Evolutionary conservation across 139 green algal species (phyloP).

Genomic region (Astrephomene gubernaculifera): DNA sequence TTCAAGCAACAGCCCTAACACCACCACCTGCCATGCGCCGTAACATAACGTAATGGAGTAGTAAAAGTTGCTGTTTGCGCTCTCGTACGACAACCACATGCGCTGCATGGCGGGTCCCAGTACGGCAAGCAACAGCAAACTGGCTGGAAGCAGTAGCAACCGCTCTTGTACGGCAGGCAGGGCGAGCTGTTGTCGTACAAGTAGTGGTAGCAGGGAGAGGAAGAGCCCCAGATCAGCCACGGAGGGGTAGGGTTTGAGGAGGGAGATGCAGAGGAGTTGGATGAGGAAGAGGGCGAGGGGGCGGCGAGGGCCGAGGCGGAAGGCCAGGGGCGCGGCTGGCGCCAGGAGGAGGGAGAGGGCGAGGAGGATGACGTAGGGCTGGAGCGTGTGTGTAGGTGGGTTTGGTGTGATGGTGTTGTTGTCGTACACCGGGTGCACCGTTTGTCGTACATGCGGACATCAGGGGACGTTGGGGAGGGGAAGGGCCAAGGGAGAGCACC

Average conservation of each 20-base stretch:
- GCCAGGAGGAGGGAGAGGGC: slow-evolving; percentile 60
- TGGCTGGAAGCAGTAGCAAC: slow-evolving; percentile 68
- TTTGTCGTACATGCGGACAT: too few relatives aligned
- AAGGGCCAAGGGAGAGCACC: too few relatives aligned
- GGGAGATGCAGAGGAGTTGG: slow-evolving; percentile 62
- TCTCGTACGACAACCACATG: slow-evolving; percentile 78
- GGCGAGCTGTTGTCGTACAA: slow-evolving; percentile 48
- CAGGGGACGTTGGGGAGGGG: too few relatives aligned
- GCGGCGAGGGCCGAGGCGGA: slow-evolving; percentile 64
- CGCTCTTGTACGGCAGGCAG: slow-evolving; percentile 18
- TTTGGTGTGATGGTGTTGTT: too few relatives aligned
- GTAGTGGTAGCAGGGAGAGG: slow-evolving; percentile 65
- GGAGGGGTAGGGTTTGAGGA: slow-evolving; percentile 77
- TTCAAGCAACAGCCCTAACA: slow-evolving; percentile 10
- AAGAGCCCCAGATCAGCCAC: slow-evolving; percentile 70
- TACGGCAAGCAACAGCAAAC: slow-evolving; percentile 68
- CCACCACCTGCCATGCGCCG: slow-evolving; percentile 66
- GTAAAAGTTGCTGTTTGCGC: slow-evolving; percentile 88
- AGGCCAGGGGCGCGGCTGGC: slow-evolving; percentile 61
- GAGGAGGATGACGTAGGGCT: slow-evolving; percentile 53
- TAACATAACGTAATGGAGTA: slow-evolving; percentile 84
- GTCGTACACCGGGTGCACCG: too few relatives aligned
- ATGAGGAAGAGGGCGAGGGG: slow-evolving; percentile 61
- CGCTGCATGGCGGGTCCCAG: slow-evolving; percentile 74
- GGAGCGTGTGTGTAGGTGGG: too few relatives aligned